Evolutionary conservation across 352 stramenopile genomes (phyloP).

Genomic region (Pseudoperonospora humuli): DNA sequence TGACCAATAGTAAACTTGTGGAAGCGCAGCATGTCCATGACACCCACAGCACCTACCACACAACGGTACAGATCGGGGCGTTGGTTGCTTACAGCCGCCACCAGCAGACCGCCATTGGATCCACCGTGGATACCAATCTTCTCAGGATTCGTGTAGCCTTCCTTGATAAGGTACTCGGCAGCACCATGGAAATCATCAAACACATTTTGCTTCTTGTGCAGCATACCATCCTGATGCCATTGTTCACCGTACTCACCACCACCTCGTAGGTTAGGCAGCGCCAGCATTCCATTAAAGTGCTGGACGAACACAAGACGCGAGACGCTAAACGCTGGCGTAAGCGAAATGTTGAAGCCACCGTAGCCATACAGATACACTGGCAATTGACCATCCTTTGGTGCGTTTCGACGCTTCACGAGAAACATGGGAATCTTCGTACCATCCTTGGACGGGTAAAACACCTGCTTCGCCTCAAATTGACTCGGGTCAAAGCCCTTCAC

Average conservation of each 20-base stretch:
- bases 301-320: constrained; percentile 86
- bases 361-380: constrained; percentile 93
- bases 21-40: constrained; percentile 96
- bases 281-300: constrained; percentile 87
- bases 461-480: constrained; percentile 73
- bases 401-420: constrained; percentile 83
- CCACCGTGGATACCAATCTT: constrained; percentile 90
- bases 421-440: constrained; percentile 95
- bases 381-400: constrained; percentile 67
- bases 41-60: constrained; percentile 88
- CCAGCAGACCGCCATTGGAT: constrained; percentile 91
- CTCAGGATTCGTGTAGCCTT: constrained; percentile 81
- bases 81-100: constrained; percentile 87
- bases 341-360: constrained; percentile 93
- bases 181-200: constrained; percentile 96
- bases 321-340: constrained; percentile 87
- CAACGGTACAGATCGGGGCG: constrained; percentile 89
- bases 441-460: constrained; percentile 89
- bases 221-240: constrained; percentile 90
- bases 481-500: constrained; percentile 76
- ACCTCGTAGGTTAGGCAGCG: constrained; percentile 91
- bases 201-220: constrained; percentile 90
- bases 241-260: constrained; percentile 89
- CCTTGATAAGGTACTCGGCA: constrained; percentile 86
- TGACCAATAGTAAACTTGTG: constrained; percentile 92